Percentiles rank a stretch among this genome's conserved stretches.
These are phyloP conservation scores for Leccinum pellstonianum DNA, from an alignment of 768 basidiomycete genomes.

Conservation along the genomic window DNA sequence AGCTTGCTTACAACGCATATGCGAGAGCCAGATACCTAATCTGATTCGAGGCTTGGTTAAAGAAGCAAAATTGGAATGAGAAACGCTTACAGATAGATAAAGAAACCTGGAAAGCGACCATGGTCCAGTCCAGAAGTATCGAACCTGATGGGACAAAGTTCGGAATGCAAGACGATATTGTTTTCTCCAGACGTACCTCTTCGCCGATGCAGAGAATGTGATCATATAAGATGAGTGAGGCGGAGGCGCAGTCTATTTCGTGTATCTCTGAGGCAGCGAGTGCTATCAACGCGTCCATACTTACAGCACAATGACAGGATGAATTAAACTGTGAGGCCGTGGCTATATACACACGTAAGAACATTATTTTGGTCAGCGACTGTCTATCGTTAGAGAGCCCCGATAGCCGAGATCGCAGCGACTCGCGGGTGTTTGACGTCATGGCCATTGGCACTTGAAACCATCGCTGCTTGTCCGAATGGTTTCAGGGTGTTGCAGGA, in stretches of 20 bases:
- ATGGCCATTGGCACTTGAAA: background rate
- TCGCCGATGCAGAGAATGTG: constrained; percentile 4
- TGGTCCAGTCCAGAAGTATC: constrained; percentile 3
- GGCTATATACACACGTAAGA: background rate
- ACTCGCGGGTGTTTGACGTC: background rate
- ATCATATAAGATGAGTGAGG: constrained; percentile 6
- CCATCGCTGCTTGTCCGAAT: background rate
- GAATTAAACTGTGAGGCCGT: background rate
- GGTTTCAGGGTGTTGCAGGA: background rate
- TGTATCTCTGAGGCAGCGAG: background rate
- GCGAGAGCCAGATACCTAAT: constrained; percentile 8
- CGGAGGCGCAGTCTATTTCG: background rate
- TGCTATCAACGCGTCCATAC: background rate
- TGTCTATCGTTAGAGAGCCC: too few relatives aligned
- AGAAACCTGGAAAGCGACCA: constrained; percentile 11
- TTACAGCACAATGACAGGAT: background rate
- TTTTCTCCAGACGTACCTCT: constrained; percentile 1
- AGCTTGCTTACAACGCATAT: constrained; percentile 2
- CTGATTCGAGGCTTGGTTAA: background rate
- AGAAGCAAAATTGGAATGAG: background rate
- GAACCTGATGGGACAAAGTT: background rate
- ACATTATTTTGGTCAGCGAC: background rate
- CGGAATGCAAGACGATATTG: background rate
- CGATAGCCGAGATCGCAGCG: background rate
- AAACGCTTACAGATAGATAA: constrained; percentile 2